A percentile compares a stretch with the other conserved stretches of the same genome.
These are phyloP conservation scores for Starmerella sirachaensis DNA, from an alignment of 805 yeast species.

Conservation along the genomic window DNA sequence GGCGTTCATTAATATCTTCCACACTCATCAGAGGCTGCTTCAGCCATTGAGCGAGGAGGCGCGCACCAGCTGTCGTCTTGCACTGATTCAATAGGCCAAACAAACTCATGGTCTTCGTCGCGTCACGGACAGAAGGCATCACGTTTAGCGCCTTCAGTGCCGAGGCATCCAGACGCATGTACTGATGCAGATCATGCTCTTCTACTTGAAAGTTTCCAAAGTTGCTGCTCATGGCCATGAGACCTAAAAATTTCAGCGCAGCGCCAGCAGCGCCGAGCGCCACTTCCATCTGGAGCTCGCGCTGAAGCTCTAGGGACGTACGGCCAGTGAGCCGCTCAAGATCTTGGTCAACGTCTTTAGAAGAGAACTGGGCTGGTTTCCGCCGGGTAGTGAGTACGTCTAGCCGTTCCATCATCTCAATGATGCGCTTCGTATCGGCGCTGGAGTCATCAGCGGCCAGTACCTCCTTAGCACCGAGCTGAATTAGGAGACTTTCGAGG, in stretches of 20 bases:
- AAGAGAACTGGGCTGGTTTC: slow-evolving; percentile 43
- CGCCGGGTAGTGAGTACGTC: slow-evolving; percentile 57
- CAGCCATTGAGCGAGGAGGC: slow-evolving; percentile 84
- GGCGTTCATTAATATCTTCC: slow-evolving; percentile 52
- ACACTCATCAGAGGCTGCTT: slow-evolving; percentile 81
- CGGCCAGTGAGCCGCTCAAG: slow-evolving; percentile 51
- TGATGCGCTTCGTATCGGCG: slow-evolving; percentile 46
- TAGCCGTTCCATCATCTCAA: slow-evolving; percentile 65
- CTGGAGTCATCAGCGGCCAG: slow-evolving; percentile 36
- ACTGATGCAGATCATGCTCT: slow-evolving; percentile 61
- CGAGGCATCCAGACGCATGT: slow-evolving; percentile 81
- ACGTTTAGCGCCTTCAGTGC: slow-evolving; percentile 80
- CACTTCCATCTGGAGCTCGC: slow-evolving; percentile 33
- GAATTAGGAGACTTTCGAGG: slow-evolving; percentile 74
- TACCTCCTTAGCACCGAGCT: slow-evolving; percentile 79
- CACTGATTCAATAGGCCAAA: slow-evolving; percentile 81
- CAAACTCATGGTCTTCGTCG: slow-evolving; percentile 45
- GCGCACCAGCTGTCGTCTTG: slow-evolving; percentile 77
- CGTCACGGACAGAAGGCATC: slow-evolving; percentile 49
- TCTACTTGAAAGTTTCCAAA: slow-evolving; percentile 42
- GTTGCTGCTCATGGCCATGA: slow-evolving; percentile 45
- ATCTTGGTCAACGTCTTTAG: slow-evolving; percentile 50
- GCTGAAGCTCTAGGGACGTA: slow-evolving; percentile 34
- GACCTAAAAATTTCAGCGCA: slow-evolving; percentile 51
- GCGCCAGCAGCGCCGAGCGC: slow-evolving; percentile 60